Percentiles rank a stretch among this genome's conserved stretches.
phyloP scores from a whole-genome alignment of 2,329 filamentous ascomycete species.

The Pleurostoma richardsiae region DNA sequence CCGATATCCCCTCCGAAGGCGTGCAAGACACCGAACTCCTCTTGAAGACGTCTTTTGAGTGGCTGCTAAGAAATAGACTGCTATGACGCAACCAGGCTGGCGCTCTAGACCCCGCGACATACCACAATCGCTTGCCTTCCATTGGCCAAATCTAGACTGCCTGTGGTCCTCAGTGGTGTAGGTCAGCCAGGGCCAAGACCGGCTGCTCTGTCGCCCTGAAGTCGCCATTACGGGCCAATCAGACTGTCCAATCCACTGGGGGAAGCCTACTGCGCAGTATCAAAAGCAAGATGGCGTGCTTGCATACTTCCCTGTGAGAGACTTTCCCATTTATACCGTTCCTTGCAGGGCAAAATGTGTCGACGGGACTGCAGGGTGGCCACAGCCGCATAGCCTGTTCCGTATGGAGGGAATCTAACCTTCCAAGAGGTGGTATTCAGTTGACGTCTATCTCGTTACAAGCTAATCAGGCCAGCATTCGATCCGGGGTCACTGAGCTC shows the following conservation, averaged over 20 bases:
- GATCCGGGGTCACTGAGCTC: too few species aligned
- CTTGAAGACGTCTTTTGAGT: background rate
- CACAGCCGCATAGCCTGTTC: background rate
- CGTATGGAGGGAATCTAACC: background rate
- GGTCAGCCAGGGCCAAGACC: too few species aligned
- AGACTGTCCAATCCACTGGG: too few species aligned
- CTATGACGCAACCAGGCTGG: background rate
- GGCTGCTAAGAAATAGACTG: background rate
- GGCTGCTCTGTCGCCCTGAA: too few species aligned
- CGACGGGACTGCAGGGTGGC: background rate
- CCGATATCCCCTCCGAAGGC: too few species aligned
- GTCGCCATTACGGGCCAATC: too few species aligned
- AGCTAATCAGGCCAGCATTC: background rate
- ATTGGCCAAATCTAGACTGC: background rate
- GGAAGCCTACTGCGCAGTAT: too few species aligned
- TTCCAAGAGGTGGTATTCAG: background rate
- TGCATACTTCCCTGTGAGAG: too few species aligned
- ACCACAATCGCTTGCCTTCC: background rate
- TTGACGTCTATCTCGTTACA: background rate
- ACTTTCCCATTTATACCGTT: too few species aligned
- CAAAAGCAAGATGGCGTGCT: too few species aligned
- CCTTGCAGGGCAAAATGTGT: background rate
- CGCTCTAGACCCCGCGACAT: background rate
- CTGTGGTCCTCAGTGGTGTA: too few species aligned
- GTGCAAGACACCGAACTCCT: background rate